A percentile compares a stretch with the other conserved stretches of the same genome.
Evolutionary conservation across 345 rosid species (phyloP).

Genomic region (Bruguiera parviflora): DNA sequence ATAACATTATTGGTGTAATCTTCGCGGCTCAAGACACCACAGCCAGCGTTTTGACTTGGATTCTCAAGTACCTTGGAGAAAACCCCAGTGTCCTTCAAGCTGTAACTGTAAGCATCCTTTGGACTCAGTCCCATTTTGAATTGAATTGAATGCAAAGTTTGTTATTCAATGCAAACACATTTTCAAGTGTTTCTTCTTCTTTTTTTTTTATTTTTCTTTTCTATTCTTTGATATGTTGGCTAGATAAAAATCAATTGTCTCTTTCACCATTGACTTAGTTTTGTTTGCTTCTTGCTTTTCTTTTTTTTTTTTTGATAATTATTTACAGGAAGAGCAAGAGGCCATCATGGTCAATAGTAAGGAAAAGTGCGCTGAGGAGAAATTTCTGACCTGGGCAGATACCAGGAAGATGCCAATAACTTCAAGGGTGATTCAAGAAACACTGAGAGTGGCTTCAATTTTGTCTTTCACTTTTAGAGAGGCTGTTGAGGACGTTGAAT

Average conservation of each 20-base stretch:
- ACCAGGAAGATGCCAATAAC: conserved; percentile 77
- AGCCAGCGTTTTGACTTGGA: conserved; percentile 83
- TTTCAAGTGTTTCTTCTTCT: background rate
- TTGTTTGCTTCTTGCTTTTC: background rate
- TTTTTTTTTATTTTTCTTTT: background rate
- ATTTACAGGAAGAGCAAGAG: conserved; percentile 68
- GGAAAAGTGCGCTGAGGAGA: conserved; percentile 37
- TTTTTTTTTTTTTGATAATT: background rate
- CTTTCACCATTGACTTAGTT: conserved; percentile 7
- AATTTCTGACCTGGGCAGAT: conserved; percentile 54
- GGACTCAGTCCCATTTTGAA: background rate
- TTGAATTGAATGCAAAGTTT: no score
- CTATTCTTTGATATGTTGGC: background rate
- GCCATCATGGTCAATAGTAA: conserved; percentile 36
- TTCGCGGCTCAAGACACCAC: conserved; percentile 93
- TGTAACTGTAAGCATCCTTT: conserved; percentile 55
- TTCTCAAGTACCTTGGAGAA: conserved; percentile 72
- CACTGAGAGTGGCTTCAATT: conserved; percentile 75
- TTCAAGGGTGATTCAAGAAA: conserved; percentile 77
- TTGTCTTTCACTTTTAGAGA: conserved; percentile 88
- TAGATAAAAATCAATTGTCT: background rate
- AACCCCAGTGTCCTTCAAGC: conserved; percentile 63
- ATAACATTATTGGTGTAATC: conserved; percentile 80
- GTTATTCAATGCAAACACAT: background rate
- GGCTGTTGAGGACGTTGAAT: conserved; percentile 86